Evolutionary conservation across 768 basidiomycete species (phyloP).

Genomic region (Tylopilus sp.): DNA sequence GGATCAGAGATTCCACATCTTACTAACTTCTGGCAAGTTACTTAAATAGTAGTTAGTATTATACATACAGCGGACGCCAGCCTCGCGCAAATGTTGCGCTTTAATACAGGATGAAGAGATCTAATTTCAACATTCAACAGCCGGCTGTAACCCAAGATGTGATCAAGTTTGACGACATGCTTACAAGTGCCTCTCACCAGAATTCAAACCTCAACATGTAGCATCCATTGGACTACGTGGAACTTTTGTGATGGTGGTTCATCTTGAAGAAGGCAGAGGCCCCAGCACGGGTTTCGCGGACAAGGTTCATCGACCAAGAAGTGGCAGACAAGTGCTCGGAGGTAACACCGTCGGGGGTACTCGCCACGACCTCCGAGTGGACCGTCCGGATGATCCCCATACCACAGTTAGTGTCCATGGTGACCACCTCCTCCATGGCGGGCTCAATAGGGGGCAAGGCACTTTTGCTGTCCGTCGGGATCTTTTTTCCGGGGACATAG

Average conservation of each 20-base stretch:
- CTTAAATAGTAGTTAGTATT: too few species aligned
- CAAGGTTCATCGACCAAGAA: constrained; percentile 24
- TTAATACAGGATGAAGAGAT: too few species aligned
- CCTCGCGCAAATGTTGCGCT: too few species aligned
- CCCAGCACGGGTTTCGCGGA: constrained; percentile 22
- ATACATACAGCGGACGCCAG: too few species aligned
- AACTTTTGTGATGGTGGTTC: constrained; percentile 8
- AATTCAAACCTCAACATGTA: neutral
- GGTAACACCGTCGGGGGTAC: constrained; percentile 2
- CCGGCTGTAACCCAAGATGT: too few species aligned
- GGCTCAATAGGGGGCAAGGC: constrained; percentile 3
- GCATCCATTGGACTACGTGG: neutral
- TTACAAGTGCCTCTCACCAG: too few species aligned
- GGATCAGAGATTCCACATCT: constrained; percentile 35
- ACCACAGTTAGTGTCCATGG: constrained; percentile 12
- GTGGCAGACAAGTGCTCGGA: constrained; percentile 14
- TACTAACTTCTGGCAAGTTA: too few species aligned
- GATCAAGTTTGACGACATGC: too few species aligned
- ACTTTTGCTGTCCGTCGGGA: constrained; percentile 4
- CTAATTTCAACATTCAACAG: too few species aligned
- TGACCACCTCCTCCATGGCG: constrained; percentile 13
- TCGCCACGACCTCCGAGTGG: constrained; percentile 8
- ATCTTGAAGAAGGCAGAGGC: constrained; percentile 15
- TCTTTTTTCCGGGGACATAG: constrained; percentile 30
- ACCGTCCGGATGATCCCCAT: constrained; percentile 22